phyloP scores from a whole-genome alignment of 2,329 filamentous ascomycete species.

The Calonectria pauciramosa region DNA sequence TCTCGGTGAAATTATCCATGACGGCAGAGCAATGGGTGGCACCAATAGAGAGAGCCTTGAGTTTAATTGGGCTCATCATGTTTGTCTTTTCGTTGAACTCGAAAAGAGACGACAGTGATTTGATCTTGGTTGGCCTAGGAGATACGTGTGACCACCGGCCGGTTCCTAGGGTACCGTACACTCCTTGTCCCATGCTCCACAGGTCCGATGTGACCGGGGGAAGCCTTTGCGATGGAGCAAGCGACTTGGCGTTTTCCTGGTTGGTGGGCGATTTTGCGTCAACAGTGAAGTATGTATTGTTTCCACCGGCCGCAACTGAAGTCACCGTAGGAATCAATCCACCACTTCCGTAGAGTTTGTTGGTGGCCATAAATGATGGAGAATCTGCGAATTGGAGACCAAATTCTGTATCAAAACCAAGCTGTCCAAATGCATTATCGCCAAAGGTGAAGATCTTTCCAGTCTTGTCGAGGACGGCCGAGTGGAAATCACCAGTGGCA shows the following conservation, averaged over 20 bases:
- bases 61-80: slow-evolving; percentile 80
- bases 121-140: slow-evolving; percentile 82
- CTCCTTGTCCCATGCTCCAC: slow-evolving; percentile 89
- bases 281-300: slow-evolving; percentile 88
- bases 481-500: slow-evolving; percentile 90
- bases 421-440: slow-evolving; percentile 91
- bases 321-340: slow-evolving; percentile 77
- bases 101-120: slow-evolving; percentile 83
- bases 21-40: slow-evolving; percentile 85
- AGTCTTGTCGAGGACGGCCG: slow-evolving; percentile 79
- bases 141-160: slow-evolving; percentile 93
- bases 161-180: slow-evolving; percentile 85
- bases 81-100: slow-evolving; percentile 86
- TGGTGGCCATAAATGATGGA: slow-evolving; percentile 79
- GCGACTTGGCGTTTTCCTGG: slow-evolving; percentile 31
- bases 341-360: slow-evolving; percentile 79
- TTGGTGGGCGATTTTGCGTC: slow-evolving; percentile 73
- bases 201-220: slow-evolving; percentile 68
- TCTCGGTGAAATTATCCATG: slow-evolving; percentile 83
- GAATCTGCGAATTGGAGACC: slow-evolving; percentile 74
- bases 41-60: slow-evolving; percentile 81
- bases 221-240: slow-evolving; percentile 50
- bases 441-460: slow-evolving; percentile 90
- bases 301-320: slow-evolving; percentile 85
- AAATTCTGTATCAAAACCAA: slow-evolving; percentile 81